A percentile compares a stretch with the other conserved stretches of the same genome.
These are phyloP conservation scores for Picocystis sp. DNA, from an alignment of 163 green algal species.

Conservation along the genomic window DNA sequence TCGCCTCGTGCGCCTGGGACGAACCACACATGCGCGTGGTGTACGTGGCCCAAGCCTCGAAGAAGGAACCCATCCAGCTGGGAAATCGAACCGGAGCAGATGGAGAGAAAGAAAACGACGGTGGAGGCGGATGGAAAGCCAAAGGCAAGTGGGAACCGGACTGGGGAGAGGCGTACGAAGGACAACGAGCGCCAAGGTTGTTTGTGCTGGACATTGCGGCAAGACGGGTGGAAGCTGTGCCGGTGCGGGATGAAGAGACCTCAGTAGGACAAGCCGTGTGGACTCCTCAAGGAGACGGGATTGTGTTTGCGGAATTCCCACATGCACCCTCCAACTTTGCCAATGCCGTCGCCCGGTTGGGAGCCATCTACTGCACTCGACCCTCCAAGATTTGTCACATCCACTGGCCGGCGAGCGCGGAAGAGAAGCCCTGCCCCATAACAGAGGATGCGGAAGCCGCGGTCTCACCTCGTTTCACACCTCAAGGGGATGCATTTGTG, in stretches of 20 bases:
- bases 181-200: slow-evolving; percentile 13
- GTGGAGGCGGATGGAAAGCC: slow-evolving; percentile 46
- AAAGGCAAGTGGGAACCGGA: slow-evolving; percentile 52
- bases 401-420: too few relatives aligned
- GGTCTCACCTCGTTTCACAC: too few relatives aligned
- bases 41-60: too few relatives aligned
- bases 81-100: too few relatives aligned
- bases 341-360: slow-evolving; percentile 40
- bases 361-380: slow-evolving; percentile 61
- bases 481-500: too few relatives aligned
- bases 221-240: slow-evolving; percentile 24
- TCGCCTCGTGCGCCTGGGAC: too few relatives aligned
- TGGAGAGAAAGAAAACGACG: not conserved
- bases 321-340: slow-evolving; percentile 38
- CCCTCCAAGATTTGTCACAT: too few relatives aligned
- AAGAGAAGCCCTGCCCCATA: too few relatives aligned
- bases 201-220: slow-evolving; percentile 13
- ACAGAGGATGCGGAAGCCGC: too few relatives aligned
- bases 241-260: slow-evolving; percentile 2
- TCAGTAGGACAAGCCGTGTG: slow-evolving; percentile 65
- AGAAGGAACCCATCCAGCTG: too few relatives aligned
- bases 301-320: slow-evolving; percentile 14
- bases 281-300: slow-evolving; percentile 29
- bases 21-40: too few relatives aligned
- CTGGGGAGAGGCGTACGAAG: slow-evolving; percentile 80